Base-by-base conservation (phyloP, 345 rosid species). In the Laguncularia racemosa region DNA sequence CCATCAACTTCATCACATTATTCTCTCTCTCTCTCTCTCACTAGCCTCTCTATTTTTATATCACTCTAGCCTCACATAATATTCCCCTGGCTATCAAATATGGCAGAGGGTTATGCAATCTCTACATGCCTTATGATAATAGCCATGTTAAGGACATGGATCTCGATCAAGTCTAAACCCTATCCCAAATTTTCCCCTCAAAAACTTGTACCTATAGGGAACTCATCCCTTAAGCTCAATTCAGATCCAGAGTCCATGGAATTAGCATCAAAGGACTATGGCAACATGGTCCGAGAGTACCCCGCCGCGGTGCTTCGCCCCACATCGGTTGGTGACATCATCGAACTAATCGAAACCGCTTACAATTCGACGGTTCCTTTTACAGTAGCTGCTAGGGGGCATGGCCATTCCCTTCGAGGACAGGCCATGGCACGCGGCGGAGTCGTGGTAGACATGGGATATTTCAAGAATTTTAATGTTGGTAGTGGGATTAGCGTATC, bases 261-360 rank as follows among this genome's bases (percentile, higher is more conserved):
- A 45, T 59, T 64, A 2, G 91, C 80, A 57, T 76, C 97, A 16
- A 59, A 28, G 7, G 97, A 93, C 62, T 87, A 65, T 21, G 99
- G 99, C 16, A 76, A 84, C 78, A 71, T 83, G 8, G 63, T 82
- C 14, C 71, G 71, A 45, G 14, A 65, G 62, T 15, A 17, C 13
- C 96, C 99, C 0, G 49, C 56, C 0, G 92, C 99, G 0, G 92
- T 93, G 46, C 83, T 93, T 20, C 64, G 65, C 45, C 99, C 97
- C 4, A 64, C 92, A 0, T 72, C 88, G 2, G 21, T 50, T 14
- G 26, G 67, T 2, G 95, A 93, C 66, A 82, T 89, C 3, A 55
- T 55, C 0, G 52, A 71, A 44, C 71, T 93, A 9, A 43, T 93
- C 46, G 70, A 73, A 28, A 64, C 70, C 46, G 66, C 86, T 0